Conservation (phyloP, 2,329 filamentous ascomycete genomes). For the Tolypocladium ophioglossoides region DNA sequence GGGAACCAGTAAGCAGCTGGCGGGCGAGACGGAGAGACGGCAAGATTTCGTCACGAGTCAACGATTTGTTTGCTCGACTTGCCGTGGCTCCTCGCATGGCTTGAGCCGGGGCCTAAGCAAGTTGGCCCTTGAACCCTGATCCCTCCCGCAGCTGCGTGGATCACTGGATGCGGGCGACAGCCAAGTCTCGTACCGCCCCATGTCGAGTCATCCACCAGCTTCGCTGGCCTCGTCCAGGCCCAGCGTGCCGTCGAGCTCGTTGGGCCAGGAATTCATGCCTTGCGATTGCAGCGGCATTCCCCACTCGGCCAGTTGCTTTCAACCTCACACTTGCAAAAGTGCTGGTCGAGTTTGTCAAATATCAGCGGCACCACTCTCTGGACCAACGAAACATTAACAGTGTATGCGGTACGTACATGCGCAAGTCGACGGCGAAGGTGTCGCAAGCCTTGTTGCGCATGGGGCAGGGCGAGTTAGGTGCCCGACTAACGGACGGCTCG, state of each 20-base stretch:
- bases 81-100: background rate
- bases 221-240: background rate
- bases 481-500: background rate
- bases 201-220: background rate
- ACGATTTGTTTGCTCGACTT: background rate
- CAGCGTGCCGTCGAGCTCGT: background rate
- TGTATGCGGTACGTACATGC: background rate
- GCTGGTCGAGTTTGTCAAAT: background rate
- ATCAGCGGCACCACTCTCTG: background rate
- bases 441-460: background rate
- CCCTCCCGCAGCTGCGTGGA: conserved; percentile 3
- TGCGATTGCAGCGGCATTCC: background rate
- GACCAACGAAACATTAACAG: background rate
- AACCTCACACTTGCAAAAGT: background rate
- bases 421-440: background rate
- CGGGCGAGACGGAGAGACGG: background rate
- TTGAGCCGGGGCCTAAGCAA: background rate
- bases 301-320: background rate
- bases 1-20: background rate
- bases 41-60: background rate
- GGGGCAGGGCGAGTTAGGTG: background rate
- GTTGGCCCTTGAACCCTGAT: conserved; percentile 1
- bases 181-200: background rate
- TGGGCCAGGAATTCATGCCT: background rate
- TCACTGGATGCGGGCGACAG: conserved; percentile 1